Base-by-base conservation (phyloP, 306 rosid species). In the Hippophae rhamnoides region DNA sequence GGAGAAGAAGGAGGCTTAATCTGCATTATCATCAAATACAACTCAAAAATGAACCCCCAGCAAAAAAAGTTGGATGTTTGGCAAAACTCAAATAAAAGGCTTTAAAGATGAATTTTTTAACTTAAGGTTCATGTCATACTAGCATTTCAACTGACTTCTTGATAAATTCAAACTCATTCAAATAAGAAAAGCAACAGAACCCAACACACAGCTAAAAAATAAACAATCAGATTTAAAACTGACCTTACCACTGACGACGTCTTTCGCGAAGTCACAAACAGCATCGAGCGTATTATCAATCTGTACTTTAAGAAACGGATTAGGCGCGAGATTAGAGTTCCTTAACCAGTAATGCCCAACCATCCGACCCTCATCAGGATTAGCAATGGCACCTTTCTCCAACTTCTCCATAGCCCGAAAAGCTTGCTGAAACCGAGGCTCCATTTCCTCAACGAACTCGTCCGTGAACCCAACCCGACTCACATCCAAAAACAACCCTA, bases 301-400 rank as follows among this genome's bases (percentile, higher is more conserved):
- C 93, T 83, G 83, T 26, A 65, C 6, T 69, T 25, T 83, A 54
- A 92, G 77, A 18, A 80, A 73, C 23, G 83, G 9, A 50, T n/a
- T 92, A 0, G 98, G 95, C 5, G 98, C 96, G 7, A 75, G 88
- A 44, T 71, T 74, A 10, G 96, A 66, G 57, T 77, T 86, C 67
- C 99, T 70, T 23, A 92, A 74, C 99, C 99, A 92, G 47, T 92
- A 92, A 78, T 92, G 99, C 1, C 99, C 99, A 26, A 92, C 99
- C 99, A 88, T 92, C 14, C 99, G 86, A 8, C 88, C 77, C 58
- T 92, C 99, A 11, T 92, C 99, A n/a, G 99, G 96, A 49, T 92
- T 92, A 8, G 99, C 95, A 66, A 92, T 85, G 51, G 99, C 87
- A 1, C 99, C 99, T 7, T 70, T 85, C 74, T 92, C 99, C 38